Evolutionary conservation across 768 basidiomycete species (phyloP), one percentile per base, ranked within the genome.

Genomic region (Termitomyces sp.): DNA sequence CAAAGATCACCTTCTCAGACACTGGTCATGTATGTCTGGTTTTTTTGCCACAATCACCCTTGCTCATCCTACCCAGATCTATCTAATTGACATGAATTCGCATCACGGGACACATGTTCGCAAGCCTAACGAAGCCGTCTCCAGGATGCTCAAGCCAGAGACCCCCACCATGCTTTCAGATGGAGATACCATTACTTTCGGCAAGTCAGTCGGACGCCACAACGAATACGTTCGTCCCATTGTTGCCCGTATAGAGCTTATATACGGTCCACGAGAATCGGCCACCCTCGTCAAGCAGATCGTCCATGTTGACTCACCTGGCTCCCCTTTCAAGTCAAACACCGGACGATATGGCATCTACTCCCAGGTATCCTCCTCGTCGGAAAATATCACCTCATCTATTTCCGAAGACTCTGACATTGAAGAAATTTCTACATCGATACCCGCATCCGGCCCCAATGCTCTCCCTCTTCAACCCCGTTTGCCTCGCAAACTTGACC

Each of bases 71-170:
- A 62, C 66, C 60, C 63, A 90, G 89, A 84, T 80, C 11, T 87
- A 84, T 64, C 69, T 91, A 66, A 79, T 82, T 60, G 89, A 91
- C 73, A 73, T 85, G 17, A 71, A 77, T 54, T 90, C 88, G 1
- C 89, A 89, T 62, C 89, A 92, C 66, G 89, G 89, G 2, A 91
- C 89, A 0, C 81, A 87, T 61, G 66, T 91, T 53, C 74, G 78
- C 58, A 81, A 79, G 61, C 68, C 73, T 38, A 79, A 76, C 33
- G 85, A 87, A 49, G 58, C 70, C 1, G 62, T 73, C 10, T 73
- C 82, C 1, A 81, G 66, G 64, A 73, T 66, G 57, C 71, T 91
- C 21, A 70, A 72, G 45, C 74, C 85, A 14, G 83, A 86, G 62
- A 73, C 76, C 7, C 79, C 85, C 30, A 79, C 76, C 33, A 65